A percentile compares a stretch with the other conserved stretches of the same genome.
Evolutionary conservation across 768 basidiomycete genomes (phyloP).

Genomic region (Cystofilobasidium capitatum): DNA sequence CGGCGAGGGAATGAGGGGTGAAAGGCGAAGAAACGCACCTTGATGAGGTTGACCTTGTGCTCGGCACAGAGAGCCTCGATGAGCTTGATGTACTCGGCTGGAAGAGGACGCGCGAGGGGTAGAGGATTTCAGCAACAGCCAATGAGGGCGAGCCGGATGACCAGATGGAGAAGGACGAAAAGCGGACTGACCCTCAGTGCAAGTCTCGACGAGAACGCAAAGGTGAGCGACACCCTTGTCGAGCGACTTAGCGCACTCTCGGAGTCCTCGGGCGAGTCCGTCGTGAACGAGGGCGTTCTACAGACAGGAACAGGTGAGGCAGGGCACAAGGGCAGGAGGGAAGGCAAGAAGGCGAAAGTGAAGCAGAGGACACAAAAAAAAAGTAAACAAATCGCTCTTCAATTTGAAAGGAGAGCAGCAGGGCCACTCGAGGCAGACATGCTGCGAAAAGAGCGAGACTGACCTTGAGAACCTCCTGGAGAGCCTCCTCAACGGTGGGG

Average conservation of each 20-base stretch:
- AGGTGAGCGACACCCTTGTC: slow-evolving; percentile 98
- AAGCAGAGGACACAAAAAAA: not conserved
- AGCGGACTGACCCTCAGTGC: slow-evolving; percentile 62
- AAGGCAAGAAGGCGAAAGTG: not conserved
- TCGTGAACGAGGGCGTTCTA: slow-evolving; percentile 93
- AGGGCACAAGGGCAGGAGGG: too few species aligned
- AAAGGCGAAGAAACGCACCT: slow-evolving; percentile 42
- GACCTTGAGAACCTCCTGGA: slow-evolving; percentile 84
- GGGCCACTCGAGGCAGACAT: too few species aligned
- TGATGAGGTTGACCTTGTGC: slow-evolving; percentile 99
- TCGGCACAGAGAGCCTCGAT: slow-evolving; percentile 83
- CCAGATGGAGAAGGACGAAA: not conserved
- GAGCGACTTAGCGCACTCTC: slow-evolving; percentile 93
- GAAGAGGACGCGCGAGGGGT: not conserved
- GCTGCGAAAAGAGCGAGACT: slow-evolving; percentile 1
- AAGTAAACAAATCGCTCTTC: not conserved
- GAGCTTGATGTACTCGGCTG: slow-evolving; percentile 97
- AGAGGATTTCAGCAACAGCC: slow-evolving; percentile 10
- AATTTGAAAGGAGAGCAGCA: too few species aligned
- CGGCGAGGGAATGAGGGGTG: too few species aligned
- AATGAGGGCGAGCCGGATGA: not conserved
- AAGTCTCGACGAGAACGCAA: slow-evolving; percentile 97
- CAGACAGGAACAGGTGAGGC: not conserved
- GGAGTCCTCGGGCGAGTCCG: slow-evolving; percentile 93
- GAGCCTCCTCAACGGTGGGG: slow-evolving; percentile 84